Conservation (phyloP, 257 asterid genomes). For the Nyctanthes arbortristis region DNA sequence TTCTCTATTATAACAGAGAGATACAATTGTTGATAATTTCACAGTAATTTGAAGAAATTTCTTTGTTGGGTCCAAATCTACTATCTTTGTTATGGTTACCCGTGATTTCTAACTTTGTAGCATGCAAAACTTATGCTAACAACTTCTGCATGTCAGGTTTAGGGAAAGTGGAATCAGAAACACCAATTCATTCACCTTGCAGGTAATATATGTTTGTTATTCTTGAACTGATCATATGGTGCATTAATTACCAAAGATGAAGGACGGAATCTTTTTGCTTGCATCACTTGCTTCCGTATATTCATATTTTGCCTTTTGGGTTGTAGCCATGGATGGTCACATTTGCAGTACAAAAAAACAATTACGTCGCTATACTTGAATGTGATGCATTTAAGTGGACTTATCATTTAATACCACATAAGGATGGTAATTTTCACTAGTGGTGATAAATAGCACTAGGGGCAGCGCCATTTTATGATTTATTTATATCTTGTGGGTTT, state of each 20-base stretch:
- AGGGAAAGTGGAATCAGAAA: conserved; percentile 70
- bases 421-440: too few relatives aligned
- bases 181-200: conserved; percentile 74
- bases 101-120: conserved; percentile 20
- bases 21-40: conserved; percentile 13
- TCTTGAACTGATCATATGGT: conserved; percentile 9
- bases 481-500: not conserved
- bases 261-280: conserved; percentile 12
- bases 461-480: not conserved
- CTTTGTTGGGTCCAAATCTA: conserved; percentile 10
- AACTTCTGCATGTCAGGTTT: conserved; percentile 52
- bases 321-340: conserved; percentile 2
- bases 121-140: conserved; percentile 19
- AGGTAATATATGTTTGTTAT: conserved; percentile 42
- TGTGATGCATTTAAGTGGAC: too few relatives aligned
- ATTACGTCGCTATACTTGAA: conserved; percentile 2
- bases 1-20: conserved; percentile 15
- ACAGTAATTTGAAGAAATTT: not conserved
- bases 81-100: conserved; percentile 9
- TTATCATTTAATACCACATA: too few relatives aligned
- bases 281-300: not conserved
- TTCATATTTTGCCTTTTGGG: conserved; percentile 5
- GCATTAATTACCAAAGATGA: conserved; percentile 15
- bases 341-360: conserved; percentile 4
- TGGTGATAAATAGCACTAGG: too few relatives aligned